Conservation (phyloP, 192 early-diverging fungal species). For the Podila minutissima region DNA sequence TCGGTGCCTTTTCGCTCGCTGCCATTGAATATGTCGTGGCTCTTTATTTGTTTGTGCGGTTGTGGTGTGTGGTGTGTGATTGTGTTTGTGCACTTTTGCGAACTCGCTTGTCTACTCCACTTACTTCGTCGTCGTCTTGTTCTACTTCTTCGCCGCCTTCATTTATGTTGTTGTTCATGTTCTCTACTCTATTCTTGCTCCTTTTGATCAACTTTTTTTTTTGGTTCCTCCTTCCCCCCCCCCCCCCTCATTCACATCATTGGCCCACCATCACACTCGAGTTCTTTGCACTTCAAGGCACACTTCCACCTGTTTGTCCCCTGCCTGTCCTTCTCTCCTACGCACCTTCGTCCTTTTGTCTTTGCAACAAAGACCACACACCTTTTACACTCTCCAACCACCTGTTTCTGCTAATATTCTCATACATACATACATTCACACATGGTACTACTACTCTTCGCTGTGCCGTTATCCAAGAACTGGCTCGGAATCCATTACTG, state of each 20-base stretch:
- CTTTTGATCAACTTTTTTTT: background rate
- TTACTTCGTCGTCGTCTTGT: background rate
- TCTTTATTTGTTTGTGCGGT: no score
- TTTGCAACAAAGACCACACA: background rate
- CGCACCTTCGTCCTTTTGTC: background rate
- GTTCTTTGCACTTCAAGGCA: no score
- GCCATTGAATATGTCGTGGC: no score
- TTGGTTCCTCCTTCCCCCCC: background rate
- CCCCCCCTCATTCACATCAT: background rate
- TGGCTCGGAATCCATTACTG: constrained; percentile 20
- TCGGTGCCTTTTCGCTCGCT: no score
- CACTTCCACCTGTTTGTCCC: no score
- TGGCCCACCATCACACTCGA: background rate
- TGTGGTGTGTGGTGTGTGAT: no score
- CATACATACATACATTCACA: background rate
- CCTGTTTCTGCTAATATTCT: background rate
- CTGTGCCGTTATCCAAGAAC: constrained; percentile 21
- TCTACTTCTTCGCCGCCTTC: background rate
- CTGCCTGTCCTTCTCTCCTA: no score
- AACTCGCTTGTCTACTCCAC: background rate
- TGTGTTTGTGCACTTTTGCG: background rate
- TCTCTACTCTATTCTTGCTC: background rate
- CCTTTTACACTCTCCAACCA: background rate
- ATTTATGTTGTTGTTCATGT: background rate
- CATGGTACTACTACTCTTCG: constrained; percentile 27